Conservation (phyloP, 1,284 basidiomycete genomes). For the Phellinidium pouzarii region DNA sequence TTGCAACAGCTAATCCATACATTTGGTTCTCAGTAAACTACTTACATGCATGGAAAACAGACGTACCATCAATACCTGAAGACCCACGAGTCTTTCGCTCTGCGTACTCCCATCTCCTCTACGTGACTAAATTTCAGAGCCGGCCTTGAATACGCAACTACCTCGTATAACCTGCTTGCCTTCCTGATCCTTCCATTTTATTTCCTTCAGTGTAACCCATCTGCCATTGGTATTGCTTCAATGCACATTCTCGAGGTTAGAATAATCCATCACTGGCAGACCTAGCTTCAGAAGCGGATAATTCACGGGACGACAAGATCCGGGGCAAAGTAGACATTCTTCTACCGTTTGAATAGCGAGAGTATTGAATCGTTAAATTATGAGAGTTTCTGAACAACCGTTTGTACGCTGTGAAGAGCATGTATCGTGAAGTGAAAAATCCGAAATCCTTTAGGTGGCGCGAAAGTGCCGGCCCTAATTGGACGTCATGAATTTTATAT, state of each 20-base stretch:
- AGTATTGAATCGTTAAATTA: neutral
- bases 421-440: too few species aligned
- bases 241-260: neutral
- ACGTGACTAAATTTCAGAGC: neutral
- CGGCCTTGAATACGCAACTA: neutral
- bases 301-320: constrained; percentile 34
- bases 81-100: constrained; percentile 68
- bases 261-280: constrained; percentile 26
- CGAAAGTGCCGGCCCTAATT: too few species aligned
- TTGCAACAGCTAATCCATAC: constrained; percentile 59
- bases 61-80: constrained; percentile 5
- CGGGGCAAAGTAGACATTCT: constrained; percentile 23
- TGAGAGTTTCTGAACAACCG: neutral
- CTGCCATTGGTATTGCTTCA: constrained; percentile 29
- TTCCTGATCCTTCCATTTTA: constrained; percentile 68
- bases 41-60: neutral
- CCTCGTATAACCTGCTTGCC: constrained; percentile 54
- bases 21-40: neutral
- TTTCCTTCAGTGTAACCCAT: constrained; percentile 69
- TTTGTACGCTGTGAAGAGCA: neutral
- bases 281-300: constrained; percentile 57
- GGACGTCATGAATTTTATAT: too few species aligned
- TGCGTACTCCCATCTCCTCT: constrained; percentile 84
- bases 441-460: too few species aligned
- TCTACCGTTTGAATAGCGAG: neutral